Base-by-base conservation (phyloP, 176 grass and related monocot species). In the Triticum urartu region DNA sequence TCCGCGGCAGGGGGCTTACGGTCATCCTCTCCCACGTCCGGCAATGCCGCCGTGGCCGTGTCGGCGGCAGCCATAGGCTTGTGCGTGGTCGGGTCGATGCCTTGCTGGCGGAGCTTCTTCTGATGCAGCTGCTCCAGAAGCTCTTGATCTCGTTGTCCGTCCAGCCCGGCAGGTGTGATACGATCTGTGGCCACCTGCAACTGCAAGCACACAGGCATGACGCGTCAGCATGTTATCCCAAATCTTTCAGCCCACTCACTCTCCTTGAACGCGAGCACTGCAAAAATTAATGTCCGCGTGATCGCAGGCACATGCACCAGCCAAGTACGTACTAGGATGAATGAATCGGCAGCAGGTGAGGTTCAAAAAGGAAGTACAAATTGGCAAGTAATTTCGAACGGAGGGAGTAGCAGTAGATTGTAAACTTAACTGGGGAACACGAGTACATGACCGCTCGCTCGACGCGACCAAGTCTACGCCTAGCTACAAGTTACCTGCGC, bases 91-190 rank as follows among this genome's bases (percentile, higher is more conserved):
- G 93, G 91, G 76, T 93, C 93, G 80, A 95, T 87, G 39, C 91
- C 91, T 0, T 86, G 86, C 79, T 91, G 91, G 39, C 84, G 84
- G 47, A 95, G 93, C 89, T 93, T 95, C 89, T 95, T 95, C 89
- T 95, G 38, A 95, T 82, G 72, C 89, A 83, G 64, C 91, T 93
- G 45, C 91, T 95, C 93, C 91, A 95, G 70, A 91, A 95, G 89
- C 93, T 95, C 83, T 95, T 95, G 66, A 95, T 93, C 81, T 95
- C 93, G 86, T 95, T 95, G 64, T 95, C 93, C 15, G 93, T 95
- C 88, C 93, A 77, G 72, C 91, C 91, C 48, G 91, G 93, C 89
- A 95, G 76, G 22, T 93, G 86, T 65, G 89, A 84, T 58, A 84
- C 84, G 52, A 95, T 95, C 81, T 95, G 93, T 3, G 93, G 93